Conservation (phyloP, 352 stramenopile species). For the Phytopythium helicoides region DNA sequence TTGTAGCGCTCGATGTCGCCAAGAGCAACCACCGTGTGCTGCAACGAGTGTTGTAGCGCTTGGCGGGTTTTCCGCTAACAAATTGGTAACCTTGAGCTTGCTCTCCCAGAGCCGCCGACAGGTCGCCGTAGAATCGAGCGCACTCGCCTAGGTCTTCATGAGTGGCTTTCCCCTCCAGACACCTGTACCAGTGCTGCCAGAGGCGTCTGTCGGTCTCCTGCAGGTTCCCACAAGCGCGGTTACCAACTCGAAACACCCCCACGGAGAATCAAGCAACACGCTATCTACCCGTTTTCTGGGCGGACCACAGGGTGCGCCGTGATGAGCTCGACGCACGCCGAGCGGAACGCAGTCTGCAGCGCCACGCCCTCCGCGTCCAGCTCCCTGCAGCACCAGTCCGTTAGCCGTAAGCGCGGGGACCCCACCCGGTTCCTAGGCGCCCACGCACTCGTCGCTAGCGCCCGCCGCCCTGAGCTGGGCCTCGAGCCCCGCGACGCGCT, state of each 20-base stretch:
- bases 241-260: slow-evolving; percentile 1
- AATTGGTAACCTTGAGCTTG: slow-evolving; percentile 8
- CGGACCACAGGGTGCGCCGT: slow-evolving; percentile 24
- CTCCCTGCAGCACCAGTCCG: slow-evolving; percentile 4
- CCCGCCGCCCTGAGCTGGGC: slow-evolving; percentile 15
- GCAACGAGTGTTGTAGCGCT: slow-evolving; percentile 29
- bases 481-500: slow-evolving; percentile 17
- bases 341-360: slow-evolving; percentile 15
- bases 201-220: slow-evolving; percentile 53
- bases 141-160: slow-evolving; percentile 8
- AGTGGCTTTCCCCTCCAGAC: slow-evolving; percentile 28
- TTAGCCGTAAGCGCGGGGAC: no score
- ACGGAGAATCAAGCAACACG: slow-evolving; percentile 7
- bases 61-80: slow-evolving; percentile 8
- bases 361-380: slow-evolving; percentile 4
- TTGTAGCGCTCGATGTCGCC: slow-evolving; percentile 46
- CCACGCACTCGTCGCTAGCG: neutral
- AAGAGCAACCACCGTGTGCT: slow-evolving; percentile 43
- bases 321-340: slow-evolving; percentile 37
- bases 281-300: slow-evolving; percentile 32
- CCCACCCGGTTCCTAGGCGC: no score
- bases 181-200: slow-evolving; percentile 66
- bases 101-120: slow-evolving; percentile 16
- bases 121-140: slow-evolving; percentile 24
- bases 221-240: neutral